These are phyloP conservation scores for Mycena haematopus DNA, from an alignment of 768 basidiomycete genomes.

Conservation along the genomic window DNA sequence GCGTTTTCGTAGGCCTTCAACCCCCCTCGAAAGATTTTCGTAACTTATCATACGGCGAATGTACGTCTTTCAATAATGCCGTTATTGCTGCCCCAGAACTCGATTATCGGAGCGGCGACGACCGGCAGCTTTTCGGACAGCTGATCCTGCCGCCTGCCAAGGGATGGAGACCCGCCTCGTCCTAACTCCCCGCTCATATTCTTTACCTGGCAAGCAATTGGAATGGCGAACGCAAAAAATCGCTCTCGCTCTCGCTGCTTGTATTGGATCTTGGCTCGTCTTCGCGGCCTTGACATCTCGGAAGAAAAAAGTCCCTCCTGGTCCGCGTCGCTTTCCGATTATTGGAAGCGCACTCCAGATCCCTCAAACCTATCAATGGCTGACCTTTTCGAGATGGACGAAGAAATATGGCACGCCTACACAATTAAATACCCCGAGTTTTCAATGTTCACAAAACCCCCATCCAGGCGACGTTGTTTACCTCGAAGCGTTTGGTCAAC, in stretches of 20 bases:
- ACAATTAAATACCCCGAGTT: neutral
- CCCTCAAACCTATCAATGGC: conserved; percentile 29
- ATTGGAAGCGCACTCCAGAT: conserved; percentile 33
- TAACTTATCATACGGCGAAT: no score
- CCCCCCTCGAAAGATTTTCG: no score
- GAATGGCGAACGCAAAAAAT: neutral
- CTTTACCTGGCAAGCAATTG: no score
- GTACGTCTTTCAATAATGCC: no score
- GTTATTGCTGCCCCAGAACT: no score
- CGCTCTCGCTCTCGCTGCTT: neutral
- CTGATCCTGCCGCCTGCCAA: no score
- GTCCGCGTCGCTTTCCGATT: conserved; percentile 32
- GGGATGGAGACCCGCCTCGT: no score
- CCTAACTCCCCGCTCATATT: no score
- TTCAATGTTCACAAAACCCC: no score
- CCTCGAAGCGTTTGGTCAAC: conserved; percentile 31
- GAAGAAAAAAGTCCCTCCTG: conserved; percentile 31
- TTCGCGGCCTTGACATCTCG: neutral
- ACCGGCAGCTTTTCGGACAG: no score
- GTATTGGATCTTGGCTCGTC: conserved; percentile 2
- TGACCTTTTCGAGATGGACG: conserved; percentile 31
- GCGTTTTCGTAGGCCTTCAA: no score
- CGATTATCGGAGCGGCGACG: no score
- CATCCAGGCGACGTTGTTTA: conserved; percentile 29
- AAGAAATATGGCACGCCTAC: conserved; percentile 23